Evolutionary conservation across 2,329 filamentous ascomycete species (phyloP), one percentile per base, ranked within the genome.

Genomic region (Hysterium pulicare): DNA sequence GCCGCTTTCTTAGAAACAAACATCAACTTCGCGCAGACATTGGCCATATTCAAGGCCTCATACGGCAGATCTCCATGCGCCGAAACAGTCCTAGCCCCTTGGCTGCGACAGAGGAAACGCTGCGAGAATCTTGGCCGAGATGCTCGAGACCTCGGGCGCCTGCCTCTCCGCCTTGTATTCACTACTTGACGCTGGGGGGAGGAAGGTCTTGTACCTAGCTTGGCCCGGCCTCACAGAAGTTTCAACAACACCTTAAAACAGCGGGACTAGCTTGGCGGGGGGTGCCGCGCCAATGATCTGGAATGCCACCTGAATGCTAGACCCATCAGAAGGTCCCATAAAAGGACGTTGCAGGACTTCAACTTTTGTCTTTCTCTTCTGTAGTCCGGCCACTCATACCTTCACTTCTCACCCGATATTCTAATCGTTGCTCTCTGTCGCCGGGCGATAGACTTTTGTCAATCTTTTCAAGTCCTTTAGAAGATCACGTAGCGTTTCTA

Each of bases 141-240:
- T 7, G 7, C 8, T 13, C 13, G 8, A 8, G 8, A 7, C 13
- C 24, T 13, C 24, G 8, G 24, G 24, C 24, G 24, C 24, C 13
- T 28, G 24, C 24, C 24, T 28, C 24, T 28, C 24, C 24, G 24
- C 13, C 7, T 28, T 7, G 24, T 13, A 28, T 13, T 8, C 8
- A 28, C 24, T 28, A 28, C 13, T 28, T 13, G n/a, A n/a, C n/a
- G n/a, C n/a, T n/a, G n/a, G n/a, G n/a, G n/a, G n/a, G n/a, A 28
- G 8, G 24, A 28, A 13, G 8, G 24, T 28, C 24, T 28, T 37
- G 9, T 11, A 37, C n/a, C 3, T 5, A 20, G 3, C 61, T 65
- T 65, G 62, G 62, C 62, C 49, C 46, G 50, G 62, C 61, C 56
- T 65, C 62, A 65, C 45, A 53, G 56, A 65, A 64, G 62, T 66